Conservation (phyloP, 306 rosid genomes). For the Sechiopsis laciniata region DNA sequence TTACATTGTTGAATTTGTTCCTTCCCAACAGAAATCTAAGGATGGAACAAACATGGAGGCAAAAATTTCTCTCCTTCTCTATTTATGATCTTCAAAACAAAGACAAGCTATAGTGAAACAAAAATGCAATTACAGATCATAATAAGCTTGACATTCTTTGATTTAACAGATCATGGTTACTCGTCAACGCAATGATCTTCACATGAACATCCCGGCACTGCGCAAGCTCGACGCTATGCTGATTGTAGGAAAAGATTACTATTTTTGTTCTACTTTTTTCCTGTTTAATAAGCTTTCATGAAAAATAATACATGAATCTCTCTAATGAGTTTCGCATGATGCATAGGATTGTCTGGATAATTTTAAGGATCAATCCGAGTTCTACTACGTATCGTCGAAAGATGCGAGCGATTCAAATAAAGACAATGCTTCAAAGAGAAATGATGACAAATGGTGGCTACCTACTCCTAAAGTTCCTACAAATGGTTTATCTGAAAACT, state of each 20-base stretch:
- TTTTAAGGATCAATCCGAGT: slow-evolving; percentile 65
- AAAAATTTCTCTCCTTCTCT: slow-evolving; percentile 15
- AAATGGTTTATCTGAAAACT: slow-evolving; percentile 65
- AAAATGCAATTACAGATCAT: neutral
- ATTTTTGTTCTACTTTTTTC: slow-evolving; percentile 6
- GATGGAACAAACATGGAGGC: slow-evolving; percentile 93
- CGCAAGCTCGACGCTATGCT: slow-evolving; percentile 90
- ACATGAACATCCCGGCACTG: slow-evolving; percentile 90
- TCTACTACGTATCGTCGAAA: slow-evolving; percentile 59
- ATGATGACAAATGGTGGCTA: slow-evolving; percentile 94
- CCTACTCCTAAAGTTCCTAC: slow-evolving; percentile 78
- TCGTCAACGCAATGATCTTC: slow-evolving; percentile 85
- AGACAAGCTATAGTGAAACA: neutral
- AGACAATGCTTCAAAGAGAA: slow-evolving; percentile 38
- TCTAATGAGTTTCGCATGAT: slow-evolving; percentile 17
- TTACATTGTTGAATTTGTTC: slow-evolving; percentile 83
- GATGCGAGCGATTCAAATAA: slow-evolving; percentile 52
- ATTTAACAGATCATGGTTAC: slow-evolving; percentile 80
- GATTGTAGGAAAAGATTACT: slow-evolving; percentile 44
- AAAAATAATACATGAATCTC: slow-evolving; percentile 4
- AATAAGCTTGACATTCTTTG: slow-evolving; percentile 22
- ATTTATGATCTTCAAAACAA: slow-evolving; percentile 3
- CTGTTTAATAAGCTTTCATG: neutral
- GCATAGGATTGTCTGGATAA: slow-evolving; percentile 81
- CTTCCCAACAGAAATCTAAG: slow-evolving; percentile 67